phyloP scores from a whole-genome alignment of 768 basidiomycete species.

The Pleurotus ostreatus region DNA sequence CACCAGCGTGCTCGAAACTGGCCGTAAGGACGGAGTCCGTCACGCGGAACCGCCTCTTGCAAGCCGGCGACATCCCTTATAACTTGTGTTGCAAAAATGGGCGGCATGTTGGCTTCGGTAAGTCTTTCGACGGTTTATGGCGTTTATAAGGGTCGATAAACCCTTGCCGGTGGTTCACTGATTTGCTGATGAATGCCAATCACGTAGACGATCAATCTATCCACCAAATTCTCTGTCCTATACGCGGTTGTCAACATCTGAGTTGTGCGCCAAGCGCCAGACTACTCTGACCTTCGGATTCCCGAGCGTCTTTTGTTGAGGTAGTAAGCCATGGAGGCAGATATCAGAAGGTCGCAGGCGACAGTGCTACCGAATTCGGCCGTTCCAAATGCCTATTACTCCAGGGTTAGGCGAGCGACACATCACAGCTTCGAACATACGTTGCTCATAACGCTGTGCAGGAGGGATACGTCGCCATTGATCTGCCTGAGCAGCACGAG shows the following conservation, averaged over 20 bases:
- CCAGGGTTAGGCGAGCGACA: background rate
- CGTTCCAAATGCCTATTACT: background rate
- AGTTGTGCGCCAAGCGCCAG: background rate
- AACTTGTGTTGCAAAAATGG: too few relatives aligned
- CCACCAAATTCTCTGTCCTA: constrained; percentile 4
- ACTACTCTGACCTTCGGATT: background rate
- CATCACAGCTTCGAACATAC: background rate
- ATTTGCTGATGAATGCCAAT: background rate
- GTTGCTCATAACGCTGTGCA: background rate
- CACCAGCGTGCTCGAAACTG: too few relatives aligned
- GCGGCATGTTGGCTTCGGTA: too few relatives aligned
- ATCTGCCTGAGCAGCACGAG: background rate
- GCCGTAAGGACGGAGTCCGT: too few relatives aligned
- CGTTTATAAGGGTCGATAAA: too few relatives aligned
- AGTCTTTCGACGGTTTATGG: too few relatives aligned
- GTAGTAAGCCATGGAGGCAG: constrained; percentile 2
- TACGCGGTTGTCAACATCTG: background rate
- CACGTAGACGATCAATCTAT: constrained; percentile 3
- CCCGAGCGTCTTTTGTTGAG: background rate
- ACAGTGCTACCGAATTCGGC: background rate
- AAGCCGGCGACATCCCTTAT: too few relatives aligned
- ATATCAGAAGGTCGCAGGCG: constrained; percentile 1
- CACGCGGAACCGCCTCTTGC: too few relatives aligned
- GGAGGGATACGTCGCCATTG: background rate
- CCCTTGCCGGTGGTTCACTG: too few relatives aligned